phyloP scores from a whole-genome alignment of 305 asterid species.

The Fraxinus xanthoxyloides region DNA sequence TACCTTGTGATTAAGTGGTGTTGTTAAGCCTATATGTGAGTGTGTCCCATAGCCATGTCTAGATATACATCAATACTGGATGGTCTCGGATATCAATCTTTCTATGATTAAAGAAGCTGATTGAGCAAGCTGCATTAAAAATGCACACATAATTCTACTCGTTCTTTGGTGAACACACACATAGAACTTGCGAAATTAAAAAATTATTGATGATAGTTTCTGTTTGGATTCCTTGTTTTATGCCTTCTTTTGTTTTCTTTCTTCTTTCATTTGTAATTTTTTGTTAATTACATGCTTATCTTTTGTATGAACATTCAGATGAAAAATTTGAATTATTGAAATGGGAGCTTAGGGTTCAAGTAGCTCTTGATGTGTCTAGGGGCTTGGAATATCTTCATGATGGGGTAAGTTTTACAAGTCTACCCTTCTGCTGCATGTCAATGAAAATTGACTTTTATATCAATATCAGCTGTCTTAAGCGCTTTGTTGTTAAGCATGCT shows the following conservation, averaged over 20 bases:
- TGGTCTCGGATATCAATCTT: not conserved
- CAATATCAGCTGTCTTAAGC: not conserved
- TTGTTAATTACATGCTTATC: not conserved
- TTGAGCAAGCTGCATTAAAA: not conserved
- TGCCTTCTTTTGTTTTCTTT: not conserved
- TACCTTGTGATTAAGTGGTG: not conserved
- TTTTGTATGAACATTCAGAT: constrained; percentile 32
- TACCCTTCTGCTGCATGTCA: not conserved
- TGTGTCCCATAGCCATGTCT: not conserved
- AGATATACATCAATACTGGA: not conserved
- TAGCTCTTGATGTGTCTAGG: constrained; percentile 88
- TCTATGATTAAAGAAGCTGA: not conserved
- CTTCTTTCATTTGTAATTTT: not conserved
- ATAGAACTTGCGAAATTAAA: not conserved
- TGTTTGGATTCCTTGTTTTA: not conserved
- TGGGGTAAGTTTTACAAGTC: constrained; percentile 55
- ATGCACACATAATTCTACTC: not conserved
- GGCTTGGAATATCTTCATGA: constrained; percentile 94
- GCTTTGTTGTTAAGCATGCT: not conserved
- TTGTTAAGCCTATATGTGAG: not conserved
- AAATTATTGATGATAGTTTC: constrained; percentile 1
- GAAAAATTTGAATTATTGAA: constrained; percentile 52
- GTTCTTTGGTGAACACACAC: not conserved
- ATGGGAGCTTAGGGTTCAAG: constrained; percentile 74
- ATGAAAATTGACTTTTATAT: not conserved